Percentiles rank a stretch among this genome's conserved stretches.
These are phyloP conservation scores for Metschnikowia continentalis DNA, from an alignment of 805 yeast species.

Conservation along the genomic window DNA sequence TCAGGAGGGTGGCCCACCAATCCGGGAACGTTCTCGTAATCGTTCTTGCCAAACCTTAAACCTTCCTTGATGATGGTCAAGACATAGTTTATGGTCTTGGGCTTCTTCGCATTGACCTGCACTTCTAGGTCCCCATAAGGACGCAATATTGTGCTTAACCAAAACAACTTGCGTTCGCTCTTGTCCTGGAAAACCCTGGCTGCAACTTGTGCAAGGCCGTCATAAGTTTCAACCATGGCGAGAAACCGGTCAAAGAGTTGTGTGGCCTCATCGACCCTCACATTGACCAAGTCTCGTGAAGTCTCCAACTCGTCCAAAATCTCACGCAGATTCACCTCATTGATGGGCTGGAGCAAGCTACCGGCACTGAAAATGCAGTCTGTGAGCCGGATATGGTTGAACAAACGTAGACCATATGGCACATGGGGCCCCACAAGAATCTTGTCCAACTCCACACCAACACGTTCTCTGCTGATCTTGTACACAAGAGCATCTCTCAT, in stretches of 20 bases:
- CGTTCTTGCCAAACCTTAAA: constrained; percentile 56
- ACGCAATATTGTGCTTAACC: constrained; percentile 47
- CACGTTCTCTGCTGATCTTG: constrained; percentile 86
- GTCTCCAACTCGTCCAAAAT: constrained; percentile 16
- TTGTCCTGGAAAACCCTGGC: constrained; percentile 7
- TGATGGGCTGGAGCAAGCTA: constrained; percentile 16
- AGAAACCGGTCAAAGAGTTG: constrained; percentile 20
- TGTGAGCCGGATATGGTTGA: constrained; percentile 52
- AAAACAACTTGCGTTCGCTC: constrained; percentile 28
- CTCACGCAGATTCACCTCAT: constrained; percentile 15
- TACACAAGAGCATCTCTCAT: constrained; percentile 56
- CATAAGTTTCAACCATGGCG: background rate
- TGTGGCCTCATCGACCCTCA: constrained; percentile 22
- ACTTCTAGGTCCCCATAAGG: constrained; percentile 44
- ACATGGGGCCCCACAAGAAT: constrained; percentile 65
- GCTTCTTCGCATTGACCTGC: constrained; percentile 36
- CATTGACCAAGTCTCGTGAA: constrained; percentile 11
- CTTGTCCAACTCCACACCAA: constrained; percentile 81
- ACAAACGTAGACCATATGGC: constrained; percentile 54
- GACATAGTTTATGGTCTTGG: constrained; percentile 35
- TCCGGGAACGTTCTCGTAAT: constrained; percentile 47
- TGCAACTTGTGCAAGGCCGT: background rate
- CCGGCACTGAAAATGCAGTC: constrained; percentile 52
- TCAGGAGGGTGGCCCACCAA: constrained; percentile 28
- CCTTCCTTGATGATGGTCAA: constrained; percentile 63